These are phyloP conservation scores for Nicotiana paniculata DNA, from an alignment of 257 asterid species.

Conservation along the genomic window DNA sequence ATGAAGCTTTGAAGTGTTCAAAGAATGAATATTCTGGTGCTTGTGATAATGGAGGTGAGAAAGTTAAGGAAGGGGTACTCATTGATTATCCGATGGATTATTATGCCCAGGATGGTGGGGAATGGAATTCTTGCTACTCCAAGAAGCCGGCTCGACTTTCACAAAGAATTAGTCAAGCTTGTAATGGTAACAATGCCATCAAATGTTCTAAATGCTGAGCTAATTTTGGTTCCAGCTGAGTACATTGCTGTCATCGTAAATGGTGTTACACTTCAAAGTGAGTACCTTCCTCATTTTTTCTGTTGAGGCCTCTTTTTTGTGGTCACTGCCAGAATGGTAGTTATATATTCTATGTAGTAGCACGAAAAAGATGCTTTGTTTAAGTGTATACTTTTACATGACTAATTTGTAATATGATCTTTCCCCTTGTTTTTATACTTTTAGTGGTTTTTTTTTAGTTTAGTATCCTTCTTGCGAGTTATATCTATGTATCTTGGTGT, in stretches of 20 bases:
- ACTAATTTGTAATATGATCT: not conserved
- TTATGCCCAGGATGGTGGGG: slow-evolving; percentile 95
- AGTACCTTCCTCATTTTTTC: not conserved
- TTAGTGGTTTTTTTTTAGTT: not conserved
- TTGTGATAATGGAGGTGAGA: slow-evolving; percentile 19
- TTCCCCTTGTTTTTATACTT: not conserved
- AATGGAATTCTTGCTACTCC: slow-evolving; percentile 78
- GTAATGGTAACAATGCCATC: slow-evolving; percentile 13
- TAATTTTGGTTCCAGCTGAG: not conserved
- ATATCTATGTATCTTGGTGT: not conserved
- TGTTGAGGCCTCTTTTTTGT: not conserved
- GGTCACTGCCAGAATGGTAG: not conserved
- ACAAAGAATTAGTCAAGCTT: slow-evolving; percentile 30
- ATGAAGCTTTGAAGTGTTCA: slow-evolving; percentile 20
- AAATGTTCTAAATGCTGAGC: not conserved
- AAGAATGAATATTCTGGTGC: slow-evolving; percentile 35
- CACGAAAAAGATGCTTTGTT: not conserved
- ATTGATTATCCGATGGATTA: slow-evolving; percentile 96
- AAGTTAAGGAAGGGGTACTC: slow-evolving; percentile 19
- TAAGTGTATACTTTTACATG: not conserved
- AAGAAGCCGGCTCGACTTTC: slow-evolving; percentile 49
- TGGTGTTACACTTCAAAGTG: not conserved
- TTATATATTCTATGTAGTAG: not conserved
- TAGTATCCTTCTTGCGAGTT: not conserved
- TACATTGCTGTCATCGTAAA: not conserved